Percentiles rank a stretch among this genome's conserved stretches.
Conservation (phyloP, 2,329 filamentous ascomycete genomes). For the Exophiala bonariae region DNA sequence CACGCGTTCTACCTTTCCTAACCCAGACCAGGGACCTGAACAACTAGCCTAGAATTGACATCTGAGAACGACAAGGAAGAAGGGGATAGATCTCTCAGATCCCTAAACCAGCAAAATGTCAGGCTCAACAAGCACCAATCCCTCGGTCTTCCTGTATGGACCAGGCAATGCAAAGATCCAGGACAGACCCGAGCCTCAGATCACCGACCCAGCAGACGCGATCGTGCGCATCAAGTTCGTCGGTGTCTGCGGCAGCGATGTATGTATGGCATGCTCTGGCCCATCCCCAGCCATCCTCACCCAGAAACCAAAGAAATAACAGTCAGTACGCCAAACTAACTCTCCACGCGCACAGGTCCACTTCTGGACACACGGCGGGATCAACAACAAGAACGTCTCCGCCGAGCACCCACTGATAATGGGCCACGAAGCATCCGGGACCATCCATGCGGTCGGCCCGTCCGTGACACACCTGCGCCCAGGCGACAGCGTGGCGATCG, state of each 20-base stretch:
- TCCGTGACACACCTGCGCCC: slow-evolving; percentile 27
- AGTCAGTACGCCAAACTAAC: neutral
- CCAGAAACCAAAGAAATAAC: neutral
- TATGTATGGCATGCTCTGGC: slow-evolving; percentile 24
- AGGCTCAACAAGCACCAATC: slow-evolving; percentile 31
- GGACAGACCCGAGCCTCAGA: slow-evolving; percentile 38
- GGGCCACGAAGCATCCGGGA: slow-evolving; percentile 38
- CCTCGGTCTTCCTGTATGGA: slow-evolving; percentile 43
- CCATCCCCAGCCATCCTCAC: neutral
- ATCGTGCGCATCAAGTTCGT: slow-evolving; percentile 46
- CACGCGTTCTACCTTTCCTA: too few species aligned
- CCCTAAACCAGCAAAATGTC: too few species aligned
- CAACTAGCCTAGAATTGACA: too few species aligned
- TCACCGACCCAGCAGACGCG: slow-evolving; percentile 38
- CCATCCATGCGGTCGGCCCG: slow-evolving; percentile 30
- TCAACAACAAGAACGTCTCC: slow-evolving; percentile 33
- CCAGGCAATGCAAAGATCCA: slow-evolving; percentile 39
- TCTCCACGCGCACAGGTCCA: slow-evolving; percentile 32
- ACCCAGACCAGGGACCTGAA: too few species aligned
- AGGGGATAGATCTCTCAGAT: too few species aligned
- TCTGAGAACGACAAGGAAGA: too few species aligned
- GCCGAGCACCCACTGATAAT: slow-evolving; percentile 31
- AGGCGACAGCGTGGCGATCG: slow-evolving; percentile 38
- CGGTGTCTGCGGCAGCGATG: slow-evolving; percentile 46
- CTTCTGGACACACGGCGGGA: slow-evolving; percentile 41